Conservation (phyloP, 495 filamentous ascomycete genomes). For the Penicillium bialowiezense region DNA sequence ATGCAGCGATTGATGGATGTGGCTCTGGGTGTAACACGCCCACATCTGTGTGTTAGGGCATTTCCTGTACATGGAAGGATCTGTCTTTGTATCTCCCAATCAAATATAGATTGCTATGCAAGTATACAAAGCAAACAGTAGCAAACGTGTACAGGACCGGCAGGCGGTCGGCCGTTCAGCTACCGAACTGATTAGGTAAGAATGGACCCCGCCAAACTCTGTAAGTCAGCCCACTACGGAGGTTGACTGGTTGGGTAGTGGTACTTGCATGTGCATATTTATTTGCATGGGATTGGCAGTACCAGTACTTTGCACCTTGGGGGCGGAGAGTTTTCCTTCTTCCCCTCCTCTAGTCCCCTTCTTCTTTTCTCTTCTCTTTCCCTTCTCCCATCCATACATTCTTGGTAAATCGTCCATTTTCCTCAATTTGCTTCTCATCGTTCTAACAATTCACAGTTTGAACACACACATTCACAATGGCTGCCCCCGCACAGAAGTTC, state of each 20-base stretch:
- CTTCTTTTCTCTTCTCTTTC: constrained; percentile 16
- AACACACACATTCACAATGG: constrained; percentile 32
- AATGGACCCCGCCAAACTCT: constrained; percentile 14
- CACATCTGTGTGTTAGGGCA: no score
- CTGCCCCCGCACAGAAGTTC: constrained; percentile 85
- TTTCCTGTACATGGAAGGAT: no score
- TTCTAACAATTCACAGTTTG: constrained; percentile 12
- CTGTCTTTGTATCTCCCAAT: no score
- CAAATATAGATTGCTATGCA: no score
- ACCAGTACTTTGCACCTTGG: not conserved
- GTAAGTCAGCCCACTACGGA: constrained; percentile 11
- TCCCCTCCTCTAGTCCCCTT: constrained; percentile 18
- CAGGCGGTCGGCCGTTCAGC: not conserved
- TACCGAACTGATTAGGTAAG: constrained; percentile 5
- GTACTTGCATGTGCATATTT: constrained; percentile 6
- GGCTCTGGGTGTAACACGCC: no score
- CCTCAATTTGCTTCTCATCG: constrained; percentile 1
- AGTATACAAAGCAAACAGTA: not conserved
- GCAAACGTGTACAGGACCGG: no score
- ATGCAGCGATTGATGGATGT: no score
- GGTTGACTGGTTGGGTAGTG: constrained; percentile 1
- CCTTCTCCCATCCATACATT: constrained; percentile 7
- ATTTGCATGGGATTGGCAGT: not conserved
- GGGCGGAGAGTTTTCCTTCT: constrained; percentile 18
- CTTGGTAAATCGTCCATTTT: constrained; percentile 4